These are phyloP conservation scores for Obba rivulosa DNA, from an alignment of 768 basidiomycete species.

Conservation along the genomic window DNA sequence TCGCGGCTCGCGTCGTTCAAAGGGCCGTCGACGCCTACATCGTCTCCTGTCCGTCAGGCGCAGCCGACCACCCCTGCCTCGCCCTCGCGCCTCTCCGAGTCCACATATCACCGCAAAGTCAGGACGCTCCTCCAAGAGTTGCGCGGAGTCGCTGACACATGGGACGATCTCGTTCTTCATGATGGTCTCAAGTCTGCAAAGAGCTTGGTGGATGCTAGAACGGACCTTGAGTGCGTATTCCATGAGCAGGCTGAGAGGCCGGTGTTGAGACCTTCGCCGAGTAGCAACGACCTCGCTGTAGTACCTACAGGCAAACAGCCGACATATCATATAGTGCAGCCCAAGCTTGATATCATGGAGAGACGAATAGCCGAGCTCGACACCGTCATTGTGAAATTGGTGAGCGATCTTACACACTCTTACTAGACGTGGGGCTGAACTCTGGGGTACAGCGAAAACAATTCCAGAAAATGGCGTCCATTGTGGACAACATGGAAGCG, in stretches of 20 bases:
- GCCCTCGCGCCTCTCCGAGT: constrained; percentile 45
- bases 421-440: neutral
- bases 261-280: neutral
- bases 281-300: constrained; percentile 60
- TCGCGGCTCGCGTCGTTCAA: constrained; percentile 71
- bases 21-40: constrained; percentile 70
- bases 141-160: constrained; percentile 55
- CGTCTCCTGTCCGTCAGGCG: constrained; percentile 53
- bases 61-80: constrained; percentile 44
- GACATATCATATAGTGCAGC: constrained; percentile 51
- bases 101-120: constrained; percentile 78
- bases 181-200: constrained; percentile 78
- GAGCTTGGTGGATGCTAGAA: constrained; percentile 69
- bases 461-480: constrained; percentile 57
- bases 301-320: constrained; percentile 50
- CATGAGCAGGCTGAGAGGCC: neutral
- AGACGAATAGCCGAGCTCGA: constrained; percentile 55
- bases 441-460: constrained; percentile 55
- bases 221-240: constrained; percentile 72
- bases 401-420: constrained; percentile 29
- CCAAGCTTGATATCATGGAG: constrained; percentile 67
- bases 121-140: constrained; percentile 65
- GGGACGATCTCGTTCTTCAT: constrained; percentile 77
- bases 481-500: constrained; percentile 60
- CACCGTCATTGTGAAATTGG: constrained; percentile 56